These are phyloP conservation scores for Suillus occidentalis DNA, from an alignment of 768 basidiomycete species.

Conservation along the genomic window DNA sequence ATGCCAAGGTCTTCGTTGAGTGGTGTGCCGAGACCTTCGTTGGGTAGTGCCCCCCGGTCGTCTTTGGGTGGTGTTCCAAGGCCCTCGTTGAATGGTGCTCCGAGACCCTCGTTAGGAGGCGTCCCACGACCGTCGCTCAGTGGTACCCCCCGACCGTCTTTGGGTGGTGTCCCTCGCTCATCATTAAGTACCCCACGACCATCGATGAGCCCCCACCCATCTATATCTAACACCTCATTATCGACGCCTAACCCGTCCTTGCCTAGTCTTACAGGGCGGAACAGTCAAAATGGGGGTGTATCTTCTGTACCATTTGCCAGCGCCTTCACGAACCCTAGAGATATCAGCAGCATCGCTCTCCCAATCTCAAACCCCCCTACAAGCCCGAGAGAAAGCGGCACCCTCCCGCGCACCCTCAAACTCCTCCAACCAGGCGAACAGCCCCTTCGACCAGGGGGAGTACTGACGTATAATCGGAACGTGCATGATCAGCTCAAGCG, in stretches of 20 bases:
- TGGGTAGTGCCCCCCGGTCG: constrained; percentile 13
- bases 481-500: constrained; percentile 35
- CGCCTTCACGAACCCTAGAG: neutral
- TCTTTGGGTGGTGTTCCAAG: constrained; percentile 17
- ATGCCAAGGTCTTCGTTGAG: constrained; percentile 16
- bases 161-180: constrained; percentile 20
- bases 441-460: constrained; percentile 21
- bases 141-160: constrained; percentile 21
- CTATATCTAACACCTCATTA: neutral
- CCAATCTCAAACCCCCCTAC: neutral
- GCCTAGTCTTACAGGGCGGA: neutral
- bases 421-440: constrained; percentile 29
- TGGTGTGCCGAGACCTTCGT: constrained; percentile 14
- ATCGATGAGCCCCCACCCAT: constrained; percentile 4
- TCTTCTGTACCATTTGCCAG: constrained; percentile 10
- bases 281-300: neutral
- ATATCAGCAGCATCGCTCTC: neutral
- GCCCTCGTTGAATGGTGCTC: constrained; percentile 9
- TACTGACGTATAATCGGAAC: constrained; percentile 35
- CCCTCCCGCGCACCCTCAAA: constrained; percentile 25
- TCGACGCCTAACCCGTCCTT: constrained; percentile 6
- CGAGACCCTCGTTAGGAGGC: constrained; percentile 6
- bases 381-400: neutral
- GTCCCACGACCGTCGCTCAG: constrained; percentile 11
- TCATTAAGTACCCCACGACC: constrained; percentile 29